Conservation (phyloP, 805 yeast genomes). For the Metschnikowia dekortorum region DNA sequence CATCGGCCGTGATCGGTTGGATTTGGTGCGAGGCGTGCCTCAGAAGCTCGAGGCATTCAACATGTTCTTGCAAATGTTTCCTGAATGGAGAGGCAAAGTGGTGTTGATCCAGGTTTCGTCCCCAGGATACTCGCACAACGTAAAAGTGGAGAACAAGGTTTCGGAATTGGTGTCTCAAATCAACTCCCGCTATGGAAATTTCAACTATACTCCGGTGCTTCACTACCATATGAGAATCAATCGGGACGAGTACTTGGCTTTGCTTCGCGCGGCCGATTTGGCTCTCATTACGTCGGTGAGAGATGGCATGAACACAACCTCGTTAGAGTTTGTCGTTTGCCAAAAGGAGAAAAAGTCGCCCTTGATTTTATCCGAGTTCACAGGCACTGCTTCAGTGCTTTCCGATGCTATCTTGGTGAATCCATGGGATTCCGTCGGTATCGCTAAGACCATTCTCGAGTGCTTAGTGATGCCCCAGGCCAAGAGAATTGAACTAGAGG, state of each 20-base stretch:
- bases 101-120: slow-evolving; percentile 89
- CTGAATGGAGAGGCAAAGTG: slow-evolving; percentile 85
- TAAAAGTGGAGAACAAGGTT: slow-evolving; percentile 74
- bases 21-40: slow-evolving; percentile 86
- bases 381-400: slow-evolving; percentile 76
- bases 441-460: slow-evolving; percentile 75
- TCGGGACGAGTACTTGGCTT: slow-evolving; percentile 83
- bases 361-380: slow-evolving; percentile 84
- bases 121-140: slow-evolving; percentile 60
- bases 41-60: slow-evolving; percentile 92
- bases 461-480: slow-evolving; percentile 53
- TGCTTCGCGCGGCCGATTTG: slow-evolving; percentile 83
- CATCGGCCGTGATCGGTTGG: slow-evolving; percentile 91
- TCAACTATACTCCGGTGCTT: slow-evolving; percentile 82
- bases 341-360: slow-evolving; percentile 73
- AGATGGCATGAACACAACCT: slow-evolving; percentile 96
- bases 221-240: slow-evolving; percentile 89
- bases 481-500: slow-evolving; percentile 44
- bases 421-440: slow-evolving; percentile 96
- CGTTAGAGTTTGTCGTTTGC: slow-evolving; percentile 86
- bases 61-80: slow-evolving; percentile 81
- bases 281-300: slow-evolving; percentile 86
- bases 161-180: slow-evolving; percentile 77
- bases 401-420: slow-evolving; percentile 78
- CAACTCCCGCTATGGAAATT: slow-evolving; percentile 78